These are phyloP conservation scores for Diaporthe citrichinensis DNA, from an alignment of 2,329 filamentous ascomycete species.

Conservation along the genomic window DNA sequence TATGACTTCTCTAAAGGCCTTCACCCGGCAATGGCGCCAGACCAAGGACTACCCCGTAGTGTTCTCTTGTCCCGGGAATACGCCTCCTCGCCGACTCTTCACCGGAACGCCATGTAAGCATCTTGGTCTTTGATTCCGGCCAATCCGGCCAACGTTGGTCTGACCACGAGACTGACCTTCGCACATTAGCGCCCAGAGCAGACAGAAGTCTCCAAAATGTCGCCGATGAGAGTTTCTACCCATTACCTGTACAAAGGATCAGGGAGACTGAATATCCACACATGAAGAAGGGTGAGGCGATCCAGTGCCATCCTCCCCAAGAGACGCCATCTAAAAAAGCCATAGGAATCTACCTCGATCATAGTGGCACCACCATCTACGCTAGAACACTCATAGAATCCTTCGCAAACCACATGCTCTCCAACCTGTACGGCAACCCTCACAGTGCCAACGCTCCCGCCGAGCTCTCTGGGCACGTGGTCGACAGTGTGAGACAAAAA, in stretches of 20 bases:
- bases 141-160: background rate
- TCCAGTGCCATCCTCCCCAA: background rate
- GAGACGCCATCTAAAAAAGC: constrained; percentile 3
- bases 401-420: constrained; percentile 68
- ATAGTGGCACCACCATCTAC: constrained; percentile 71
- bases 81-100: constrained; percentile 33
- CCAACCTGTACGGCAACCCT: constrained; percentile 76
- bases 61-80: constrained; percentile 24
- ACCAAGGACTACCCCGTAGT: constrained; percentile 25
- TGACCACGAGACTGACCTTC: background rate
- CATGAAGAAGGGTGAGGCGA: constrained; percentile 56
- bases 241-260: constrained; percentile 50
- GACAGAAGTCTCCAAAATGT: constrained; percentile 2
- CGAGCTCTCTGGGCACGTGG: constrained; percentile 67
- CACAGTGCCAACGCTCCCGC: constrained; percentile 75
- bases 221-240: constrained; percentile 37
- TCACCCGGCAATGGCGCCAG: constrained; percentile 23
- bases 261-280: constrained; percentile 57
- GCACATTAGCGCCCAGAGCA: constrained; percentile 8
- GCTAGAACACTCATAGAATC: constrained; percentile 69
- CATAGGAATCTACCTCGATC: constrained; percentile 68
- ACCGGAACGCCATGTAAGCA: constrained; percentile 35
- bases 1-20: constrained; percentile 27
- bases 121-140: background rate
- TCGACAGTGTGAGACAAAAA: constrained; percentile 68